Evolutionary conservation across 495 filamentous ascomycete species (phyloP).

Genomic region (Penicillium odoratum): DNA sequence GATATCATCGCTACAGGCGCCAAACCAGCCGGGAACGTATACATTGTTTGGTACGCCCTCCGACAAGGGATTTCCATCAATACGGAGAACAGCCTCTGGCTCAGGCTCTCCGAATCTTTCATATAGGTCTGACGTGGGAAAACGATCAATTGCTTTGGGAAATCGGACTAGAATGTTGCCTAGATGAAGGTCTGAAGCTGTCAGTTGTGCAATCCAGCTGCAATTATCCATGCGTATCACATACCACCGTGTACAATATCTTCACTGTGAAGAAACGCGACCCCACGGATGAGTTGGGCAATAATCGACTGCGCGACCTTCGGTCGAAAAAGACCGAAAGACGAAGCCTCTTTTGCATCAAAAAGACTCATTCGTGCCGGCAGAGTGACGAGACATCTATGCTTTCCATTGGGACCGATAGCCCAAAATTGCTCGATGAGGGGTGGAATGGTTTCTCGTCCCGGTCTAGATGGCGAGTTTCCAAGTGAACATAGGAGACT

Average conservation of each 20-base stretch:
- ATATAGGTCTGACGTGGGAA: slow-evolving; percentile 21
- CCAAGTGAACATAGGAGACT: slow-evolving; percentile 14
- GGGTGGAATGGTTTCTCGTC: slow-evolving; percentile 24
- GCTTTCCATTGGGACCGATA: slow-evolving; percentile 41
- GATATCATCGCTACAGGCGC: slow-evolving; percentile 19
- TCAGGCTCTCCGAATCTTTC: slow-evolving; percentile 21
- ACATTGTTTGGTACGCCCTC: slow-evolving; percentile 15
- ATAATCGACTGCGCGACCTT: slow-evolving; percentile 28
- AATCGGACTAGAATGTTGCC: slow-evolving; percentile 27
- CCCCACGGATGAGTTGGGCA: slow-evolving; percentile 29
- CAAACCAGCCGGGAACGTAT: slow-evolving; percentile 20
- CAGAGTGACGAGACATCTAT: slow-evolving; percentile 42
- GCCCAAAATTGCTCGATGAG: slow-evolving; percentile 37
- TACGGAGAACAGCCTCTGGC: slow-evolving; percentile 19
- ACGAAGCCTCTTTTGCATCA: slow-evolving; percentile 23
- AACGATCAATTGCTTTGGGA: slow-evolving; percentile 14
- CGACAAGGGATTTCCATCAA: slow-evolving; percentile 20
- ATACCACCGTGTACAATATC: slow-evolving; percentile 35
- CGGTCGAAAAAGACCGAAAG: slow-evolving; percentile 22
- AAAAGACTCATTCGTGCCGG: slow-evolving; percentile 27
- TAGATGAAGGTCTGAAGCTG: slow-evolving; percentile 23
- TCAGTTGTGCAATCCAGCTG: slow-evolving; percentile 10
- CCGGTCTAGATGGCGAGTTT: slow-evolving; percentile 11
- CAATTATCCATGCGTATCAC: slow-evolving; percentile 5
- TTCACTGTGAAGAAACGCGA: slow-evolving; percentile 30